Percentiles rank a stretch among this genome's conserved stretches.
Evolutionary conservation across 768 basidiomycete genomes (phyloP).

Genomic region (Lentinula sp.): DNA sequence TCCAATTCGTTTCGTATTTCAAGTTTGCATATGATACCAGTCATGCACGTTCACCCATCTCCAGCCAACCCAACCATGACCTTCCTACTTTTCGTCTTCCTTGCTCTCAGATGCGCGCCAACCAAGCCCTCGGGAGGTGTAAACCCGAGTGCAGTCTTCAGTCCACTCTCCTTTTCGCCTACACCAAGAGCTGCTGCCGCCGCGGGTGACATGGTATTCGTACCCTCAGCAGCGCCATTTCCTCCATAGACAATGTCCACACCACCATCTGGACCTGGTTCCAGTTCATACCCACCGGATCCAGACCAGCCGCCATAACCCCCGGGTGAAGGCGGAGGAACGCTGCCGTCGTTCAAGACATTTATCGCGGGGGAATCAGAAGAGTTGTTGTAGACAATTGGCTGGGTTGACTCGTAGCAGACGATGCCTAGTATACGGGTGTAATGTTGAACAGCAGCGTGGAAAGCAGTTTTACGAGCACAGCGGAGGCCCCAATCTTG

Average conservation of each 20-base stretch:
- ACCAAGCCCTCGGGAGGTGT: conserved; percentile 34
- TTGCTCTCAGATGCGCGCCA: conserved; percentile 25
- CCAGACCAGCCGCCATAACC: not conserved
- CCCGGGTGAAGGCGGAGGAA: not conserved
- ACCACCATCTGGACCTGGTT: not conserved
- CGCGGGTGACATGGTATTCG: not conserved
- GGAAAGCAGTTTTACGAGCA: conserved; percentile 68
- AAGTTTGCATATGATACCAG: not conserved
- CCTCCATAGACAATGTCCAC: conserved; percentile 1
- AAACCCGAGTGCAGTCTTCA: conserved; percentile 37
- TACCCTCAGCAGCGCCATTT: not conserved
- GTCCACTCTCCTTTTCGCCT: conserved; percentile 1
- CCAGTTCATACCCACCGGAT: not conserved
- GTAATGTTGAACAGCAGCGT: conserved; percentile 71
- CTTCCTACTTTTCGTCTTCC: conserved; percentile 39
- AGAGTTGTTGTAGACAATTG: conserved; percentile 38
- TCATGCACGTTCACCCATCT: conserved; percentile 16
- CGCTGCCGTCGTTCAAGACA: not conserved
- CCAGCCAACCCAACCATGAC: conserved; percentile 27
- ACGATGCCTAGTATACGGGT: conserved; percentile 64
- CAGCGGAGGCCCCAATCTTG: conserved; percentile 60
- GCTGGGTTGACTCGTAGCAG: conserved; percentile 54
- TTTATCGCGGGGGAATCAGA: not conserved
- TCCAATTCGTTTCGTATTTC: not conserved
- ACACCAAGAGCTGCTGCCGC: conserved; percentile 1